Evolutionary conservation across 768 basidiomycete genomes (phyloP).

Genomic region (Suillus subluteus): DNA sequence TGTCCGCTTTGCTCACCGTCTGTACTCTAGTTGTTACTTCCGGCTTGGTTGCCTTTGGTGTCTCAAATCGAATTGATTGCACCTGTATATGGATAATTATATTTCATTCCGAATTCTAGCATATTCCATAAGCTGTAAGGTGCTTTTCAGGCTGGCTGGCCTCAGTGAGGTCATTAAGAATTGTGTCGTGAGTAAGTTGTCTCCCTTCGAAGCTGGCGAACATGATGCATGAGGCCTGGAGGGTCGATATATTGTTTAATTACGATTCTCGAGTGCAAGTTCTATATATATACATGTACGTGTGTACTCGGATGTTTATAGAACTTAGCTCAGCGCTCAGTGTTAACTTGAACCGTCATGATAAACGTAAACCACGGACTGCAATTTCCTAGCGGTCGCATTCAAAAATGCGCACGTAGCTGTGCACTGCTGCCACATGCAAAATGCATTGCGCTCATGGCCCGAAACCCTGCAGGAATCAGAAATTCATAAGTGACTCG

Average conservation of each 20-base stretch:
- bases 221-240: constrained; percentile 1
- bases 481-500: background rate
- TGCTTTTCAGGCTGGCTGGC: background rate
- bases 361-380: background rate
- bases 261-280: background rate
- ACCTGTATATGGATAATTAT: constrained; percentile 25
- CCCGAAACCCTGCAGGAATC: constrained; percentile 3
- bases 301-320: background rate
- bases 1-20: constrained; percentile 24
- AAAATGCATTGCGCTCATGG: constrained; percentile 1
- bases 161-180: background rate
- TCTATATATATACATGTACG: no score
- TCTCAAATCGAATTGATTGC: constrained; percentile 23
- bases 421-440: constrained; percentile 2
- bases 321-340: background rate
- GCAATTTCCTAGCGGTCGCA: background rate
- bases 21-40: constrained; percentile 33
- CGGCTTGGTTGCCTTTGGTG: constrained; percentile 15
- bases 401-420: background rate
- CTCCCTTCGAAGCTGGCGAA: background rate
- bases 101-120: constrained; percentile 1
- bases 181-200: background rate
- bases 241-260: background rate
- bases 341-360: background rate
- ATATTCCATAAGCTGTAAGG: background rate